Conservation (phyloP, 768 basidiomycete genomes). For the Phanerochaete sordida region DNA sequence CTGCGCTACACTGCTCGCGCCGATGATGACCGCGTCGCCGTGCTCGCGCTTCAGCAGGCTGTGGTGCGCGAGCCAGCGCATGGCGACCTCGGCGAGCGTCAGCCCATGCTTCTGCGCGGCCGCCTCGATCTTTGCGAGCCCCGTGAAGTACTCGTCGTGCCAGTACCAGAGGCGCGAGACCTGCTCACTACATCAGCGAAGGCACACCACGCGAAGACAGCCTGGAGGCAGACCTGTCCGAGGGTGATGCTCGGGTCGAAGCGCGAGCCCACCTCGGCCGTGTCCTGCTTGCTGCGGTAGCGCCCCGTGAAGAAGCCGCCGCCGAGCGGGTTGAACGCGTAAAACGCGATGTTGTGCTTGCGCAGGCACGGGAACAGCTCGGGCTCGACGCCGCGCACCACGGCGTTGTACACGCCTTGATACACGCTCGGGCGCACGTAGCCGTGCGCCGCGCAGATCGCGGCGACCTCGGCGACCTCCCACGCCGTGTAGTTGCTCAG, state of each 20-base stretch:
- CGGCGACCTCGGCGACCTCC: constrained; percentile 44
- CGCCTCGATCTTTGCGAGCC: constrained; percentile 29
- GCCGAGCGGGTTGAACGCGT: constrained; percentile 35
- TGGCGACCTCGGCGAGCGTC: constrained; percentile 19
- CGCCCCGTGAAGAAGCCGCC: constrained; percentile 41
- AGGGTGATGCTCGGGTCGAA: constrained; percentile 46
- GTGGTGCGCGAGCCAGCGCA: constrained; percentile 49
- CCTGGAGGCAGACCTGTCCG: constrained; percentile 36
- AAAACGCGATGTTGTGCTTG: constrained; percentile 38
- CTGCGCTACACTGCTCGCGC: constrained; percentile 55
- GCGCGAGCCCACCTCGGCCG: constrained; percentile 49
- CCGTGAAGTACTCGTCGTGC: constrained; percentile 29
- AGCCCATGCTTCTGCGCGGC: constrained; percentile 27
- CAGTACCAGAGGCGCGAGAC: constrained; percentile 39
- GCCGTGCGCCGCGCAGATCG: constrained; percentile 37
- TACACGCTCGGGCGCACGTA: constrained; percentile 48
- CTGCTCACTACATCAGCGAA: constrained; percentile 2
- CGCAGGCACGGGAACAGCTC: constrained; percentile 42
- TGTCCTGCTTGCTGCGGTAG: constrained; percentile 31
- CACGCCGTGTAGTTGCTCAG: constrained; percentile 42
- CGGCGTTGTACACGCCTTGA: constrained; percentile 44
- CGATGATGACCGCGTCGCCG: constrained; percentile 55
- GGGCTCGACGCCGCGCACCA: constrained; percentile 37
- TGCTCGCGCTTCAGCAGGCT: constrained; percentile 41
- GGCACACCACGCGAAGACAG: neutral